A percentile compares a stretch with the other conserved stretches of the same genome.
These are phyloP conservation scores for Melanomma pulvis-pyrius DNA, from an alignment of 495 filamentous ascomycete species.

Conservation along the genomic window DNA sequence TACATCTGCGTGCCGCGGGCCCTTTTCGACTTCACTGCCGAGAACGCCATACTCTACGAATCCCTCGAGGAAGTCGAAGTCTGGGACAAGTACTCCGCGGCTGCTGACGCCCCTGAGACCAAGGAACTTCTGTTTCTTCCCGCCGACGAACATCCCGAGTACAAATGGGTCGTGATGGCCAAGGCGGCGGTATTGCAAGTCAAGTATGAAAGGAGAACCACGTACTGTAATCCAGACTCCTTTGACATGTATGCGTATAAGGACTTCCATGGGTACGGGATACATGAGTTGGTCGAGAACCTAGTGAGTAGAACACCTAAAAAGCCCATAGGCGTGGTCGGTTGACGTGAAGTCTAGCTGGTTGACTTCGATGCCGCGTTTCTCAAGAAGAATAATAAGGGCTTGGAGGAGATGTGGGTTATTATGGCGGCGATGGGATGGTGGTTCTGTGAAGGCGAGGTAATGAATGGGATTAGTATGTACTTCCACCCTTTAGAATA, in stretches of 20 bases:
- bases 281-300: not conserved
- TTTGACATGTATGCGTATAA: not conserved
- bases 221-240: not conserved
- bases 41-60: not conserved
- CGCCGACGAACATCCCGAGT: not conserved
- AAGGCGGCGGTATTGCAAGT: not conserved
- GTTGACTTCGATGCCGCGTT: not conserved
- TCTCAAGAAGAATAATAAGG: not conserved
- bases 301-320: not conserved
- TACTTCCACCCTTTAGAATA: not conserved
- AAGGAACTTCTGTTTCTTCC: not conserved
- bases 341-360: not conserved
- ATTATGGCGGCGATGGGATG: not conserved
- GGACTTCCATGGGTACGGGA: not conserved
- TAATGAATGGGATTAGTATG: not conserved
- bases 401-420: not conserved
- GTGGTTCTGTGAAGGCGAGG: not conserved
- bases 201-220: not conserved
- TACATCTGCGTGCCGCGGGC: not conserved
- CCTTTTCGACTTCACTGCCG: not conserved
- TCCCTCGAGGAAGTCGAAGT: not conserved
- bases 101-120: not conserved
- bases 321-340: not conserved
- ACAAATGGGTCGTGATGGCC: not conserved
- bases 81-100: not conserved